Percentiles rank a stretch among this genome's conserved stretches.
Evolutionary conservation across 495 filamentous ascomycete genomes (phyloP).

Genomic region (Peziza echinospora): DNA sequence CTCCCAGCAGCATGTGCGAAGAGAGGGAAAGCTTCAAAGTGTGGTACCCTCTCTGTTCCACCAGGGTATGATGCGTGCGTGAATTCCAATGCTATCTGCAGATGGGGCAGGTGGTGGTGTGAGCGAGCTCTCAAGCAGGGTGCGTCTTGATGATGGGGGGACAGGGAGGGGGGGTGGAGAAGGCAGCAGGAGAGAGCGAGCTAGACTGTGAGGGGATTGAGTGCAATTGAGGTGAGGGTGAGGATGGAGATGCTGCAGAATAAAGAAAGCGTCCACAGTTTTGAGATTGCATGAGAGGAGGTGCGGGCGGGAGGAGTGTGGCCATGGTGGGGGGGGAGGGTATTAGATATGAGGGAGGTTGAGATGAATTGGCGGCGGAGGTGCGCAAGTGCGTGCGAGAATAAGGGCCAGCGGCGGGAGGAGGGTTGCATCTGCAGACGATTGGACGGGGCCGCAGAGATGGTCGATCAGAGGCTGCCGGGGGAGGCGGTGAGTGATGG

Average conservation of each 20-base stretch:
- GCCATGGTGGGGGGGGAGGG: no score
- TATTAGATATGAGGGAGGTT: not conserved
- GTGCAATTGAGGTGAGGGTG: not conserved
- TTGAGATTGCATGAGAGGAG: no score
- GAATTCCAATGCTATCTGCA: not conserved
- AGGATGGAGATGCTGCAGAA: not conserved
- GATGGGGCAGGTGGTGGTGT: no score
- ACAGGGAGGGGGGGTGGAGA: no score
- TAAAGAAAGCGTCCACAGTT: not conserved
- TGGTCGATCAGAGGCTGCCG: not conserved
- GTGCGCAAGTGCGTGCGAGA: not conserved
- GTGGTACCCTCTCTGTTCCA: no score
- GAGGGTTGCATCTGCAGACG: not conserved
- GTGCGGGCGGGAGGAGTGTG: no score
- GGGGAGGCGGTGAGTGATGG: no score
- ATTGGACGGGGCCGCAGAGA: not conserved
- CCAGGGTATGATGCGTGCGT: not conserved
- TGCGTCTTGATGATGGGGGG: no score
- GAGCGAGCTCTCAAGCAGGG: no score
- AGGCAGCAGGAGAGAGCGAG: no score
- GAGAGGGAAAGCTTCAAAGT: not conserved
- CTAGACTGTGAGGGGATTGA: no score
- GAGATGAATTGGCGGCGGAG: not conserved
- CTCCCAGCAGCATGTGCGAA: not conserved
- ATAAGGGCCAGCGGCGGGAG: not conserved